These are phyloP conservation scores for Camelina laxa DNA, from an alignment of 345 rosid species.

Conservation along the genomic window DNA sequence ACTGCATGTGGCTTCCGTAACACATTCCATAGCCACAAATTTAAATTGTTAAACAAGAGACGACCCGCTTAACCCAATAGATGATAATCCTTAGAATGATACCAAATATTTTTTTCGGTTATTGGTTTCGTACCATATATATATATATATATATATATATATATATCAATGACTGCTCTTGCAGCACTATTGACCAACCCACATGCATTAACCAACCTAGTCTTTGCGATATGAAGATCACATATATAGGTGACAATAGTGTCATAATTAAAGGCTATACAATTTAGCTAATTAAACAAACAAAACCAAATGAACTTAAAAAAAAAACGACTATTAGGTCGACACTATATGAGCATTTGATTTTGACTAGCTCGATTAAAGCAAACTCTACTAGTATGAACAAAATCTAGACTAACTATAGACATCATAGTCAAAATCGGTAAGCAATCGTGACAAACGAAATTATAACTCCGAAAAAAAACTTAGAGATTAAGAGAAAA, in stretches of 20 bases:
- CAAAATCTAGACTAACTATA: too few relatives aligned
- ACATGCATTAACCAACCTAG: background rate
- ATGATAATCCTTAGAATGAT: background rate
- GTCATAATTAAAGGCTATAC: background rate
- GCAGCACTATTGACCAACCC: conserved; percentile 8
- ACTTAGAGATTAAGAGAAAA: too few relatives aligned
- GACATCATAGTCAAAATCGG: too few relatives aligned
- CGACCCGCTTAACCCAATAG: conserved; percentile 7
- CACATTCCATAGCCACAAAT: conserved; percentile 21
- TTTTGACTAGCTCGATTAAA: too few relatives aligned
- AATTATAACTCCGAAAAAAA: too few relatives aligned
- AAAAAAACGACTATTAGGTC: too few relatives aligned
- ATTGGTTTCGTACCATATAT: background rate
- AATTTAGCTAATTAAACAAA: background rate
- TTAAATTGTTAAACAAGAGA: background rate
- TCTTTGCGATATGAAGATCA: background rate
- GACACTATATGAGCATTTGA: too few relatives aligned
- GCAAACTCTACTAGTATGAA: too few relatives aligned
- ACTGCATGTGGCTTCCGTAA: background rate
- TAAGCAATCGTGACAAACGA: too few relatives aligned
- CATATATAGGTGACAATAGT: too few relatives aligned
- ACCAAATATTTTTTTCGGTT: background rate
- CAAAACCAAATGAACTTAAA: background rate
- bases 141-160: conserved; percentile 9
- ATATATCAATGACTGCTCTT: background rate